Evolutionary conservation across 495 filamentous ascomycete genomes (phyloP).

Genomic region (Annulohypoxylon nitens): DNA sequence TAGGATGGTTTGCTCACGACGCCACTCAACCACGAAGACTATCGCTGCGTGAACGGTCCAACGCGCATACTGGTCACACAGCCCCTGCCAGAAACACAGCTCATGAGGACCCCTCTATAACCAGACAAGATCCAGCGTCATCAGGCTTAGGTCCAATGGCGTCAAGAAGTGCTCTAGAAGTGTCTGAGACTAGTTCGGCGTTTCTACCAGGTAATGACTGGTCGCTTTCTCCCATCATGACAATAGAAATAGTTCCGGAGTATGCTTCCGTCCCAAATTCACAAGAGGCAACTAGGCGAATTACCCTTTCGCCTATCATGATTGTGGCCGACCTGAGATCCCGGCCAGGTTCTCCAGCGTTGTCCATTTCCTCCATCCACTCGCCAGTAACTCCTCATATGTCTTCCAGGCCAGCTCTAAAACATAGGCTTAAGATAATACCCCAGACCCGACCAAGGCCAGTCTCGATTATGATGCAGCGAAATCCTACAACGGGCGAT

Average conservation of each 20-base stretch:
- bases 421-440: slow-evolving; percentile 36
- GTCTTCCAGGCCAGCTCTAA: slow-evolving; percentile 8
- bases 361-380: slow-evolving; percentile 3
- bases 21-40: neutral
- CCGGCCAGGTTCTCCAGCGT: slow-evolving; percentile 3
- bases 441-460: slow-evolving; percentile 36
- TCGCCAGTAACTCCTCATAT: neutral
- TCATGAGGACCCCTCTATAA: neutral
- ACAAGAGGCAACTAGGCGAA: neutral
- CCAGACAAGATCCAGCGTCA: neutral
- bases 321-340: slow-evolving; percentile 42
- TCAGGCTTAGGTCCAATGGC: neutral
- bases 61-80: neutral
- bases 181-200: neutral
- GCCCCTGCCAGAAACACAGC: neutral
- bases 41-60: neutral
- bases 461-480: slow-evolving; percentile 35
- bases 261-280: neutral
- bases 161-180: neutral
- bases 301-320: slow-evolving; percentile 43
- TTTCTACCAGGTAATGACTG: neutral
- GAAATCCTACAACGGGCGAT: slow-evolving; percentile 37
- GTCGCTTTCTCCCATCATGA: slow-evolving; percentile 22
- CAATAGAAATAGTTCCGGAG: neutral
- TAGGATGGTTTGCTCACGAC: slow-evolving; percentile 32